Evolutionary conservation across 2,329 filamentous ascomycete species (phyloP).

Genomic region (Aotearoamyces nothofagi): DNA sequence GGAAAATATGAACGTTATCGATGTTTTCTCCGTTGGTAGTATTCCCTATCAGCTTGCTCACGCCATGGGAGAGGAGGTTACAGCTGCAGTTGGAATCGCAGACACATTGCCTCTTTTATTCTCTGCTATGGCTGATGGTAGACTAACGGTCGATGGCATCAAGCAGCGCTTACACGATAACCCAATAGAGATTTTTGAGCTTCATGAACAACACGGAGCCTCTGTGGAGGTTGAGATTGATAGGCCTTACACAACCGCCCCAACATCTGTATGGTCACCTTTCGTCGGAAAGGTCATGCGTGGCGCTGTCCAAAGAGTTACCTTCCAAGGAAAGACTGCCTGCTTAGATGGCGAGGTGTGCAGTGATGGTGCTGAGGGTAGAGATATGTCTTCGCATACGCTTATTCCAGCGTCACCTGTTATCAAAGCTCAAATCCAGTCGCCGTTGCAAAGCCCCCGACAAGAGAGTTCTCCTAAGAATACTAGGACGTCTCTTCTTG

Average conservation of each 20-base stretch:
- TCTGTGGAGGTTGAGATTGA: constrained; percentile 65
- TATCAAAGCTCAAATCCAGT: constrained; percentile 29
- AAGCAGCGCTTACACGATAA: constrained; percentile 59
- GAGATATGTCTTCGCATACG: constrained; percentile 60
- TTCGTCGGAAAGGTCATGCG: constrained; percentile 54
- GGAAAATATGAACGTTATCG: constrained; percentile 58
- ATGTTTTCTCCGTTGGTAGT: constrained; percentile 67
- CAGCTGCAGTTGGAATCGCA: constrained; percentile 50
- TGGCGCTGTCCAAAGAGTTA: constrained; percentile 59
- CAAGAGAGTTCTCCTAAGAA: constrained; percentile 21
- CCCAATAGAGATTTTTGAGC: constrained; percentile 67
- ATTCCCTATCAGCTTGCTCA: constrained; percentile 62
- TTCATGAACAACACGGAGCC: constrained; percentile 63
- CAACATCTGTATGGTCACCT: constrained; percentile 47
- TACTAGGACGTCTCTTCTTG: constrained; percentile 19
- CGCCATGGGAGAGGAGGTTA: constrained; percentile 33
- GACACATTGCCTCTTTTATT: constrained; percentile 62
- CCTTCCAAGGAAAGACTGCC: constrained; percentile 58
- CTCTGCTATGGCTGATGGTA: constrained; percentile 61
- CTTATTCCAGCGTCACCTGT: constrained; percentile 37
- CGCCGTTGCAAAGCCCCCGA: constrained; percentile 14
- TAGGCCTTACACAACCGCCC: constrained; percentile 45
- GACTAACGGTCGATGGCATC: constrained; percentile 59
- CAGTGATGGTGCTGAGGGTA: constrained; percentile 40
- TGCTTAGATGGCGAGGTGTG: constrained; percentile 57